Percentiles rank a stretch among this genome's conserved stretches.
phyloP scores from a whole-genome alignment of 345 rosid genomes.

The Moricandia moricandioides region DNA sequence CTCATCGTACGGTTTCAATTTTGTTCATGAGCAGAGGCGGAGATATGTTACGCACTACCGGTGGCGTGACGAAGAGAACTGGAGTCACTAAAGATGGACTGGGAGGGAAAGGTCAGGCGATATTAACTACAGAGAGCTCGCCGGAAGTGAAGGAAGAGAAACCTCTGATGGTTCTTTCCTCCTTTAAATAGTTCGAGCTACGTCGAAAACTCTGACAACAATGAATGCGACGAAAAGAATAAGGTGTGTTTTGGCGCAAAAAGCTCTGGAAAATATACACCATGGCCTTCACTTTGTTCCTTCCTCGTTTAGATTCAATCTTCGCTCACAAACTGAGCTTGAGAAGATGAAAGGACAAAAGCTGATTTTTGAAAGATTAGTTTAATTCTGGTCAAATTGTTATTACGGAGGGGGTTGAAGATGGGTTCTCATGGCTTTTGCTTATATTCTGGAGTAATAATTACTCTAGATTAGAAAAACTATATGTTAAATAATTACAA shows the following conservation, averaged over 20 bases:
- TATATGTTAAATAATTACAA: no score
- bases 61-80: not conserved
- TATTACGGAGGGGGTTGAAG: no score
- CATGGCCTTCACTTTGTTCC: constrained; percentile 88
- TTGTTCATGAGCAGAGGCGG: not conserved
- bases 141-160: not conserved
- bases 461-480: no score
- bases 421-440: no score
- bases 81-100: not conserved
- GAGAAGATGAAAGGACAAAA: constrained; percentile 66
- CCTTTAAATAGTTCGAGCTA: constrained; percentile 23
- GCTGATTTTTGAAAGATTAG: no score
- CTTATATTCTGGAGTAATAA: no score
- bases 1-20: not conserved
- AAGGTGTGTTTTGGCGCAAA: constrained; percentile 91
- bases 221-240: constrained; percentile 30
- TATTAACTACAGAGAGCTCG: not conserved
- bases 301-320: constrained; percentile 92
- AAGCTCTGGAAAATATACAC: constrained; percentile 61
- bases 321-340: constrained; percentile 83
- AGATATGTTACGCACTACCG: not conserved
- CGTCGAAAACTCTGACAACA: constrained; percentile 18
- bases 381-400: no score
- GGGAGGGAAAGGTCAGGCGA: not conserved
- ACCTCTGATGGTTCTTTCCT: constrained; percentile 33